Base-by-base conservation (phyloP, 2,329 filamentous ascomycete species). In the Botrytis pseudocinerea region DNA sequence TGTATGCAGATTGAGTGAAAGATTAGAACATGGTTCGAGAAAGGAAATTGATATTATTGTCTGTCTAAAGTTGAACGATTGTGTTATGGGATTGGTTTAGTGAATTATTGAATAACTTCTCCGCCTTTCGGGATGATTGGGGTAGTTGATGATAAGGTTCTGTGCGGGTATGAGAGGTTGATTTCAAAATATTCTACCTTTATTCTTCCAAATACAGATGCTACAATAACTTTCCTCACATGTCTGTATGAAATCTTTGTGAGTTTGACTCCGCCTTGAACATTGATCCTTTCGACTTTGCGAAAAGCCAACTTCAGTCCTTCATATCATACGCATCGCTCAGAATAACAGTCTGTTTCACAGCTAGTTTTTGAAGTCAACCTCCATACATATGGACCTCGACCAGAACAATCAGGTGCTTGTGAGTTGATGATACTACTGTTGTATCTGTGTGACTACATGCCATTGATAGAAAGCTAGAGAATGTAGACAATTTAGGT, bases 1-100 rank as follows among this genome's bases (percentile, higher is more conserved):
- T 72, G 70, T 40, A 57, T 69, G 70, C 70, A 44, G 70, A 69
- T 69, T 69, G 65, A 69, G 28, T 14, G 18, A 4, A 6, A 57
- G 2, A 1, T n/a, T 1, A 69, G 1, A 28, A 12, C 28, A 32
- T 69, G 18, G 18, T 22, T 57, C 1, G 9, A 2, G 2, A 25
- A 28, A 1, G 35, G 28, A 16, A 16, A 20, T 42, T 8, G 16
- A 6, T 57, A 20, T 57, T 32, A 16, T 25, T 66, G 32, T 57
- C 44, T 32, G 16, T 12, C 4, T 6, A 20, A 42, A 59, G 10
- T 12, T 4, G 8, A 18, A 14, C 32, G 44, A 32, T 14, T 69
- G 38, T 25, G 5, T 42, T 42, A 32, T 25, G 18, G 42, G n/a
- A 69, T 69, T 69, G 48, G 38, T 40, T 28, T 44, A 69, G 22